Base-by-base conservation (phyloP, 495 filamentous ascomycete species). In the Ramalina intermedia region DNA sequence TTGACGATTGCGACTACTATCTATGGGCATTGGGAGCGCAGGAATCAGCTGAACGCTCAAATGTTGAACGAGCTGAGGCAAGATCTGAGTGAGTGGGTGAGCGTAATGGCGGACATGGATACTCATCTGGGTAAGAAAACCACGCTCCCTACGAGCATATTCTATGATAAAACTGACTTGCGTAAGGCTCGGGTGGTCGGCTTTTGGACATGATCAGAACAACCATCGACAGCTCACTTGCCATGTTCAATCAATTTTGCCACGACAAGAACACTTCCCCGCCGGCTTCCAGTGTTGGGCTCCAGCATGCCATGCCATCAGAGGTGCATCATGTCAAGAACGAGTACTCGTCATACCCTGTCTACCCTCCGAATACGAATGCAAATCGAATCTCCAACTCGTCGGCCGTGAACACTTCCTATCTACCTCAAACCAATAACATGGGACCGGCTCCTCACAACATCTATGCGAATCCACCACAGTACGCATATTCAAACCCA, bases 1-100 rank as follows among this genome's bases (percentile, higher is more conserved):
- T 75, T 82, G 27, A 82, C 82, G 6, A 79, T 87, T 41, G 79
- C 84, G 46, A 85, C 82, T 2, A 78, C 73, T 4, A 61, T 90
- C 1, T 86, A 84, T 51, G 80, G 75, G 0, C 70, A 81, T 46
- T 84, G 74, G 69, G 73, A 86, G 52, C 70, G 80, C 49, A 70
- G 75, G 39, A 70, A 74, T 51, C 66, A 74, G n/a, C 74, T 76
- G 6, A 76, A 69, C 2, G 46, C 63, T 2, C 60, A 60, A 11
- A 78, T 82, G 46, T 55, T 87, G 29, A 61, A 61, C 14, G 65
- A 65, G 12, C 66, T 89, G 35, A 69, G 70, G 53, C 61, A 64
- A 20, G 82, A 90, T 47, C 85, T 87, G 83, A 66, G 71, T 13
- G 54, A 68, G 3, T 88, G 84, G 79, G 65, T 85, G 33, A 69